Conservation (phyloP, 78 protist genomes). For the Planoprotostelium fungivorum region DNA sequence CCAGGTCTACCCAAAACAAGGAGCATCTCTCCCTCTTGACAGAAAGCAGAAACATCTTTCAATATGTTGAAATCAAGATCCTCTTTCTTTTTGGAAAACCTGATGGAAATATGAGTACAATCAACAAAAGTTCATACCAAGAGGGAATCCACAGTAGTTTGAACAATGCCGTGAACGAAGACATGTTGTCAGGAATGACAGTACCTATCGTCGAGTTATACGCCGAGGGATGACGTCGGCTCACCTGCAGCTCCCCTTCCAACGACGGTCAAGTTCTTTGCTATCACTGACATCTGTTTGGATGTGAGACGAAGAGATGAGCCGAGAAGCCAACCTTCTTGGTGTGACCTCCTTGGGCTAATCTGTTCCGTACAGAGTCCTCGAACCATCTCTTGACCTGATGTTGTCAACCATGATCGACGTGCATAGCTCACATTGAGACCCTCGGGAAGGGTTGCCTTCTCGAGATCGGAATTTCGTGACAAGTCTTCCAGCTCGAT, state of each 20-base stretch:
- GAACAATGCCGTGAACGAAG: not conserved
- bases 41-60: constrained; percentile 20
- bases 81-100: not conserved
- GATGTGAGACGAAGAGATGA: too few species aligned
- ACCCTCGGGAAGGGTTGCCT: too few species aligned
- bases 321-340: too few species aligned
- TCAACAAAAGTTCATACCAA: not conserved
- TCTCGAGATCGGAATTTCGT: too few species aligned
- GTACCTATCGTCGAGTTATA: not conserved
- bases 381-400: too few species aligned
- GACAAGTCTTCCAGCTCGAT: too few species aligned
- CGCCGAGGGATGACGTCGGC: not conserved
- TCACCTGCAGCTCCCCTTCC: constrained; percentile 36
- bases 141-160: not conserved
- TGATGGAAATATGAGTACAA: not conserved
- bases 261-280: constrained; percentile 26
- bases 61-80: constrained; percentile 32
- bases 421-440: too few species aligned
- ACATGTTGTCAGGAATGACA: not conserved
- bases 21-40: constrained; percentile 42
- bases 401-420: too few species aligned
- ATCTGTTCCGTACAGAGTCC: not conserved
- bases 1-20: constrained; percentile 43
- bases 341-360: not conserved
- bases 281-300: constrained; percentile 19